Base-by-base conservation (phyloP, 2,329 filamentous ascomycete genomes). In the Shiraia bambusicola region DNA sequence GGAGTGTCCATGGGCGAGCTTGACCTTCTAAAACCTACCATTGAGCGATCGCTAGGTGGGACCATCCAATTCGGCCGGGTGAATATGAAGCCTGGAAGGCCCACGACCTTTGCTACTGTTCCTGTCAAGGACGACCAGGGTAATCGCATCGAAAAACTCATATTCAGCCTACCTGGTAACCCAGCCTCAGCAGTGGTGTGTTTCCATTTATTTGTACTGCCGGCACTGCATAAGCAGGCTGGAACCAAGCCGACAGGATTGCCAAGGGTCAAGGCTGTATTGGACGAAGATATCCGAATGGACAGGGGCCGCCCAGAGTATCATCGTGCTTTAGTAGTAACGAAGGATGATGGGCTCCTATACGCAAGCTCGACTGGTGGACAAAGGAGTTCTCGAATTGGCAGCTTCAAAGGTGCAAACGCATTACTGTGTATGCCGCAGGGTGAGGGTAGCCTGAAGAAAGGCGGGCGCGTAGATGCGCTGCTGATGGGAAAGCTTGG, bases 1-100 rank as follows among this genome's bases (percentile, higher is more conserved):
- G 93, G 93, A 34, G 93, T 97, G 14, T 95, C 88, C 8, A 98
- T 98, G 93, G 93, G 93, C 42, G 93, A 98, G 71, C 82, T 96
- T 2, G 93, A 98, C 68, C 83, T 98, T 6, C 81, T 98, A 14
- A 98, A 98, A 67, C 92, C 93, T 0, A 97, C 92, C 0, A 88
- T 98, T 58, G 93, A 97, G 73, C 85, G 92, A 29, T 78, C 83
- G 1, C 80, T 98, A 1, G 89, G 90, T 42, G 93, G 93, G 6
- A 93, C 85, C 0, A 95, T 98, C 53, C 93, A 96, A 69, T 98
- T 98, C 58, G 93, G 93, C 16, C 86, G 93, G 3, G 93, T 98
- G 2, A 81, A 86, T 40, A 97, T 98, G 93, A 98, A 98, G 73
- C 93, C 93, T 0, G 93, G 93, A 4, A 98, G 97, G 70, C 93